A percentile compares a stretch with the other conserved stretches of the same genome.
These are phyloP conservation scores for Xylaria longipes DNA, from an alignment of 495 filamentous ascomycete genomes.

Conservation along the genomic window DNA sequence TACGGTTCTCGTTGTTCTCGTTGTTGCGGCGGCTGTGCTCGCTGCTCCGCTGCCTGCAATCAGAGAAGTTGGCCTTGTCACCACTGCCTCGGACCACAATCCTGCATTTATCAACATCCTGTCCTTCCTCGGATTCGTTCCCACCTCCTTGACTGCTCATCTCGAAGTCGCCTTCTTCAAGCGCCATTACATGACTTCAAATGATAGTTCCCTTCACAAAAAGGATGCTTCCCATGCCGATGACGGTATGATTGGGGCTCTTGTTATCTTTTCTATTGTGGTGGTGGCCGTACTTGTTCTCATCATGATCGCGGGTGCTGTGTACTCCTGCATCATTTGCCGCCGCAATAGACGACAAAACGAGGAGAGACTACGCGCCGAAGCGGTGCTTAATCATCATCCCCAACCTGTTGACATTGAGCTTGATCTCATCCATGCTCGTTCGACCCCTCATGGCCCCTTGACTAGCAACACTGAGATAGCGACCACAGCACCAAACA, in stretches of 20 bases:
- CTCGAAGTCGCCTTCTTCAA: background rate
- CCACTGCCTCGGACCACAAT: background rate
- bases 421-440: background rate
- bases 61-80: background rate
- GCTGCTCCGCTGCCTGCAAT: background rate
- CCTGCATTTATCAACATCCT: background rate
- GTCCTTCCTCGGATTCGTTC: background rate
- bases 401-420: constrained; percentile 13
- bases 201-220: background rate
- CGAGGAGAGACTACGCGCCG: constrained; percentile 4
- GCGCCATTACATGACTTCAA: background rate
- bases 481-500: background rate
- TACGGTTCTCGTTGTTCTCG: background rate
- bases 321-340: background rate
- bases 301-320: background rate
- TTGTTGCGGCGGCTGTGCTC: background rate
- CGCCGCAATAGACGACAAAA: background rate
- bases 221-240: background rate
- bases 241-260: background rate
- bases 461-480: background rate
- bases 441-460: background rate
- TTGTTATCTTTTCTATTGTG: background rate
- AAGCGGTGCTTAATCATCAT: background rate
- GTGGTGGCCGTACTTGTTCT: background rate
- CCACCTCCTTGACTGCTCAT: background rate